phyloP scores from a whole-genome alignment of 129 eudicot genomes.

The Centrapalus pauciflorus region DNA sequence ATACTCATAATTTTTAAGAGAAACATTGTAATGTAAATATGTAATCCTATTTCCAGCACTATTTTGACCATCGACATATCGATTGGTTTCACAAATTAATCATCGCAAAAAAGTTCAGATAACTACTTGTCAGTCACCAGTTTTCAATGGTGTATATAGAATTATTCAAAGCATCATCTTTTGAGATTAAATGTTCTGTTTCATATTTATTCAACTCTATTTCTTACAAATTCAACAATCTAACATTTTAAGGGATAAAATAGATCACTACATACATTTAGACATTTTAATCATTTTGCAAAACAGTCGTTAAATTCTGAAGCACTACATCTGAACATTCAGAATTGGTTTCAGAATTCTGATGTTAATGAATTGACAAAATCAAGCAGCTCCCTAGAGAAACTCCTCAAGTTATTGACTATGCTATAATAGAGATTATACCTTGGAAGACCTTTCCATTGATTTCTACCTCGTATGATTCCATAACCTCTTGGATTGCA shows the following conservation, averaged over 20 bases:
- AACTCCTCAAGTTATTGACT: neutral
- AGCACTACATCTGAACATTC: too few relatives aligned
- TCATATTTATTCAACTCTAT: too few relatives aligned
- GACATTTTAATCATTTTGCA: too few relatives aligned
- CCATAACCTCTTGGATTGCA: constrained; percentile 99
- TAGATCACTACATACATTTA: too few relatives aligned
- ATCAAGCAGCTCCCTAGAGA: neutral
- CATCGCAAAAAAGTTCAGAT: neutral
- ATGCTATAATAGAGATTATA: constrained; percentile 4
- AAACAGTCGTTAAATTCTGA: too few relatives aligned
- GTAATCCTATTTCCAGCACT: neutral
- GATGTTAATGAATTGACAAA: too few relatives aligned
- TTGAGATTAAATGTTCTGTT: too few relatives aligned
- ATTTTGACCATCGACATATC: neutral
- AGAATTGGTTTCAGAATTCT: too few relatives aligned
- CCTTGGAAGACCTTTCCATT: constrained; percentile 98
- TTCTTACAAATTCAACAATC: too few relatives aligned
- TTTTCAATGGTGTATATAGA: neutral
- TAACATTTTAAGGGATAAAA: too few relatives aligned
- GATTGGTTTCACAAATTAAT: neutral
- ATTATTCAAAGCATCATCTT: neutral
- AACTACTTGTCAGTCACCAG: neutral
- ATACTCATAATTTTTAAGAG: neutral
- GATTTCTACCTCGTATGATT: constrained; percentile 97
- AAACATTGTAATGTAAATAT: neutral